phyloP scores from a whole-genome alignment of 169 alveolate species.

The Plasmodium ovale region DNA sequence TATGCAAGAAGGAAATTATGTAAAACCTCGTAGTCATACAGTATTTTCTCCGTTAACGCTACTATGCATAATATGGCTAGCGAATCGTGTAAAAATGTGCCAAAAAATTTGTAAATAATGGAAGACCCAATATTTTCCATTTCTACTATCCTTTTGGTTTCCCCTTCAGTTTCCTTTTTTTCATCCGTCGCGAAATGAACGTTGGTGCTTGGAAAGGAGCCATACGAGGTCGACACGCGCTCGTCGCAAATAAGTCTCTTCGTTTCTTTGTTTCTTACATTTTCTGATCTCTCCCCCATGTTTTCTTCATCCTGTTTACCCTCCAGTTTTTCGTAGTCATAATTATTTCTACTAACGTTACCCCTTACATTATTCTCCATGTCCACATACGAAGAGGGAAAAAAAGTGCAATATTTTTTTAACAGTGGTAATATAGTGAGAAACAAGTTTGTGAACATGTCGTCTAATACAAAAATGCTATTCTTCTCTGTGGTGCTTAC shows the following conservation, averaged over 20 bases:
- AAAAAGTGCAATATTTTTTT: neutral
- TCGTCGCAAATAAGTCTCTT: neutral
- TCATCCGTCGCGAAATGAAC: too few species aligned
- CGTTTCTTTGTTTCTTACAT: neutral
- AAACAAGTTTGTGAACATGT: slow-evolving; percentile 38
- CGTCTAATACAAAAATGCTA: slow-evolving; percentile 55
- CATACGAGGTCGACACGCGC: neutral
- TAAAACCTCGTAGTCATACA: slow-evolving; percentile 1
- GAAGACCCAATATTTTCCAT: neutral
- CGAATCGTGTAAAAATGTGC: slow-evolving; percentile 25
- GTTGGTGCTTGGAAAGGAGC: slow-evolving; percentile 25
- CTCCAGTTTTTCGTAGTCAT: neutral
- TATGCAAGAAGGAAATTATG: slow-evolving; percentile 6
- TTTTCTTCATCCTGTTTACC: neutral
- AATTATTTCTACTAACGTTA: too few species aligned
- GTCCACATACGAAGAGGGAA: slow-evolving; percentile 1
- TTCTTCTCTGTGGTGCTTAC: neutral
- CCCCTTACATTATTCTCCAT: too few species aligned
- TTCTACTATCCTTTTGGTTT: neutral
- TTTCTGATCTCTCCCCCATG: neutral
- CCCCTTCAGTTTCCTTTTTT: neutral
- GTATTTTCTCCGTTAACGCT: slow-evolving; percentile 14
- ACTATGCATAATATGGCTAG: slow-evolving; percentile 25
- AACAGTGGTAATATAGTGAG: slow-evolving; percentile 41
- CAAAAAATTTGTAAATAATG: neutral